Evolutionary conservation across 1,284 basidiomycete genomes (phyloP).

Genomic region (Puccinia polysora): DNA sequence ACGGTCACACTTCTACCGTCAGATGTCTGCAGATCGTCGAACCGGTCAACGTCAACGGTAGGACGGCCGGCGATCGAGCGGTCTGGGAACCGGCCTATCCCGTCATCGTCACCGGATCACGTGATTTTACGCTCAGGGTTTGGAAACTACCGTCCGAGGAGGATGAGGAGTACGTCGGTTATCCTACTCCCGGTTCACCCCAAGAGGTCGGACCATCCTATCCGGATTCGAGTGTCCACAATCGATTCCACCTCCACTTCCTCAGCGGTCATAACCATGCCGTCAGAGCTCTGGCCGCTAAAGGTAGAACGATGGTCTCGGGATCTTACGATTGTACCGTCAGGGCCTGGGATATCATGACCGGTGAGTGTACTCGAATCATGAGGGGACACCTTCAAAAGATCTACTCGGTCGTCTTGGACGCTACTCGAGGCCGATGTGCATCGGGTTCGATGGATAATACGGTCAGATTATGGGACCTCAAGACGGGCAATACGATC

Average conservation of each 20-base stretch:
- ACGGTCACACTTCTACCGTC: conserved; percentile 88
- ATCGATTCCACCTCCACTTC: conserved; percentile 80
- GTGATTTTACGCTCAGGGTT: conserved; percentile 81
- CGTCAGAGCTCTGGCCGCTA: conserved; percentile 82
- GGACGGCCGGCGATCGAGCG: conserved; percentile 54
- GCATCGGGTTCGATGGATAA: conserved; percentile 95
- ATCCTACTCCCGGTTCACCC: conserved; percentile 35
- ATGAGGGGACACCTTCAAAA: conserved; percentile 83
- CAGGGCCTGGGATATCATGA: conserved; percentile 87
- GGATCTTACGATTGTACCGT: conserved; percentile 91
- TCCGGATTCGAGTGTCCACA: conserved; percentile 59
- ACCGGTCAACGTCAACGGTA: conserved; percentile 61
- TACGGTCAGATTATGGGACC: conserved; percentile 85
- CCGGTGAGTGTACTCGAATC: conserved; percentile 74
- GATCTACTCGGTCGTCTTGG: conserved; percentile 71
- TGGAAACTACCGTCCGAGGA: conserved; percentile 76
- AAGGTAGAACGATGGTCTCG: conserved; percentile 82
- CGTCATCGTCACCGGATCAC: conserved; percentile 84
- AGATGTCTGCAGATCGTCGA: conserved; percentile 83
- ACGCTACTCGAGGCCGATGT: conserved; percentile 65
- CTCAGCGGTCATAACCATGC: conserved; percentile 84
- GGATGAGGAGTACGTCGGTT: conserved; percentile 60
- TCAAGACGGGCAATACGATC: conserved; percentile 70
- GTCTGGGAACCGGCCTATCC: conserved; percentile 58
- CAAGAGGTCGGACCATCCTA: conserved; percentile 44